Evolutionary conservation across 371 early-diverging fungal species (phyloP), one percentile per base, ranked within the genome.

Genomic region (Mortierella sp.): DNA sequence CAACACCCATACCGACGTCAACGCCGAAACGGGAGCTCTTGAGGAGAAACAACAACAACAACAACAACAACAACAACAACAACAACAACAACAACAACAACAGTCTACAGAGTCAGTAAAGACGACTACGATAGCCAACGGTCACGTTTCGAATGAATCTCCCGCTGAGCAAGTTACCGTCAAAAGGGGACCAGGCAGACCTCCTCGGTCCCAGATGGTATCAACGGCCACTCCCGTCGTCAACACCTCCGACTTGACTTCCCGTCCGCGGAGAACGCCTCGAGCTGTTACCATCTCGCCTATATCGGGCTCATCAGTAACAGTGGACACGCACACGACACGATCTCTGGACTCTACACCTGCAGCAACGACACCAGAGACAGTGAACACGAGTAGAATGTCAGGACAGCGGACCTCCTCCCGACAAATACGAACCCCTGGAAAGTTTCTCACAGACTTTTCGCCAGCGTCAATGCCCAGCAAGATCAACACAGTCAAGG

Each of bases 141-240:
- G 50, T 40, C 40, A 50, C 34, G 10, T 37, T 26, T 19, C 70
- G 43, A 54, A 10, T 54, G 70, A 69, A 40, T 46, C 64, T 75
- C 34, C 64, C 37, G 67, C 37, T 67, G 67, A 67, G 24, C 67
- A 34, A 40, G 67, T 11, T 67, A 77, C 81, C n/a, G 44, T 74
- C 11, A 82, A 82, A 37, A 57, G 82, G n/a, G 78, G 78, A 16
- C 78, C 78, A 19, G 82, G 81, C 24, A 57, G 85, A 61, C 81
- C 81, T 14, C 69, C 78, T 21, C 85, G 80, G 13, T 70, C 76
- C 26, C 74, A 73, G 28, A 69, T 71, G 21, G 26, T 55, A 26
- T 40, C 71, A 26, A 43, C 34, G 40, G 34, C 77, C 16, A 26
- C 37, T n/a, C 59, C 24, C 31, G 11, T 21, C n/a, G 53, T 43